A percentile compares a stretch with the other conserved stretches of the same genome.
Conservation (phyloP, 73 alveolate species). For the Tetrahymena elliotti region DNA sequence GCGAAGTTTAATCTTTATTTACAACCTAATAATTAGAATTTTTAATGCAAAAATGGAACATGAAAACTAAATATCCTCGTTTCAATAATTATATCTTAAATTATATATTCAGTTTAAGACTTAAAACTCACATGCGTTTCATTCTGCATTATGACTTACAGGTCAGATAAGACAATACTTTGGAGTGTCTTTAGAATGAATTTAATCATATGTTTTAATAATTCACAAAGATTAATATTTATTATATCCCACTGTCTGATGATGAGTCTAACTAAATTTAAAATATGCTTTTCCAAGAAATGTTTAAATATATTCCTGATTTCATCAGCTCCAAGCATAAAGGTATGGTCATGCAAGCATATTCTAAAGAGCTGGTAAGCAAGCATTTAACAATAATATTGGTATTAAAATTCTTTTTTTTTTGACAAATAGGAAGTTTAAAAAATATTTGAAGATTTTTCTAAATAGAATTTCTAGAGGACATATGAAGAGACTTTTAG, state of each 20-base stretch:
- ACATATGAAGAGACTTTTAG: not conserved
- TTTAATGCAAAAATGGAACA: not conserved
- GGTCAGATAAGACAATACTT: not conserved
- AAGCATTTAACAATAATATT: not conserved
- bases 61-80: not conserved
- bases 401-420: too few species aligned
- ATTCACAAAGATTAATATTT: not conserved
- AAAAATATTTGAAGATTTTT: not conserved
- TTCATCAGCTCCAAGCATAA: not conserved
- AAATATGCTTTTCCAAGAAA: not conserved
- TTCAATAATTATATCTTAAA: not conserved
- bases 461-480: not conserved
- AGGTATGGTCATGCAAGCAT: not conserved
- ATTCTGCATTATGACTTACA: not conserved
- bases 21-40: not conserved
- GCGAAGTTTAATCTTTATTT: not conserved
- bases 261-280: not conserved
- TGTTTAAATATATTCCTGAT: not conserved
- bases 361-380: not conserved
- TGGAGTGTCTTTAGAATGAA: not conserved
- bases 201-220: not conserved
- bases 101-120: not conserved
- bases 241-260: not conserved
- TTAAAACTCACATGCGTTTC: not conserved
- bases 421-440: not conserved